Base-by-base conservation (phyloP, 352 stramenopile species). In the Phytophthora pinifolia region DNA sequence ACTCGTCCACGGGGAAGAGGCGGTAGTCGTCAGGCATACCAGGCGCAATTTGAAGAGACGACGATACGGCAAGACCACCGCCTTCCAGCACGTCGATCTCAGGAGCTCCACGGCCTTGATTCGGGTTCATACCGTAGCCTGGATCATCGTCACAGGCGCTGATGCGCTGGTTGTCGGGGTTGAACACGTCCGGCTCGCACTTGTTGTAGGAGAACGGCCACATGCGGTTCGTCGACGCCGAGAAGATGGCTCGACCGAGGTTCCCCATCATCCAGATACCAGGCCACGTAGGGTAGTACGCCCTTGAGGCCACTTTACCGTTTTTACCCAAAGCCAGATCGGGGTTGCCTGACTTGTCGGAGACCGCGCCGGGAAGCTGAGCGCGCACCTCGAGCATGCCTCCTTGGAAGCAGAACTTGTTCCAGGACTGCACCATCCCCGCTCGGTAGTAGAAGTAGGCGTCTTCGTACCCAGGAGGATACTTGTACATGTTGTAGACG, bases 341-440 rank as follows among this genome's bases (percentile, higher is more conserved):
- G 0, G 76, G 76, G 15, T 86, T 86, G 0, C 64, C 57, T 2
- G 74, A 79, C 1, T 66, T 64, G 18, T 76, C 68, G 20, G 74
- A 62, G 58, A 79, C 70, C 6, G 48, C 47, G 15, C 92, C 94
- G 3, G 94, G 94, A 1, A 98, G 74, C 41, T 95, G 84, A 3
- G 93, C 82, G 17, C 79, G 61, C 9, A 98, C 88, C 65, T 98
- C 93, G 7, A 98, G 55, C 49, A 98, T 96, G 5, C 94, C 94
- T n/a, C 91, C 91, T 31, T 93, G 92, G 59, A 96, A 96, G 62
- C 91, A 98, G 58, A 98, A 98, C 32, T 97, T 97, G 59, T 97
- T 96, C 91, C 91, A 98, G 0, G 65, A 79, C 58, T 97, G 88
- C 2, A 97, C 42, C 86, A 97, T 94, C 0, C 63, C 93, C 12